Evolutionary conservation across 2,329 filamentous ascomycete genomes (phyloP), one percentile per base, ranked within the genome.

Genomic region (Fusarium tricinctum): DNA sequence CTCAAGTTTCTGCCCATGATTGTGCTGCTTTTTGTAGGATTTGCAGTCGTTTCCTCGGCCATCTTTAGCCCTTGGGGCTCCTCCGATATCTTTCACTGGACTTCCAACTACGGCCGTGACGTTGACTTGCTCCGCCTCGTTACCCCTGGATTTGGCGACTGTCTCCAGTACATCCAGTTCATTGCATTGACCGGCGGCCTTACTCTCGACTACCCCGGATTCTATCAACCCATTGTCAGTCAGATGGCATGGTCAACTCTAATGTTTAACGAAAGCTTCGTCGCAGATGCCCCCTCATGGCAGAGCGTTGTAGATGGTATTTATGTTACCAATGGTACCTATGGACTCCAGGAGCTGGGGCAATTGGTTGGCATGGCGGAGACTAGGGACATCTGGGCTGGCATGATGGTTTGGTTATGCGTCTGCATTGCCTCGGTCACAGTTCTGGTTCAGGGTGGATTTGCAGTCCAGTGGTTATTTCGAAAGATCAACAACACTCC

Each of bases 51-150:
- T 35, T 89, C 93, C 69, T 94, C 96, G 4, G 92, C 89, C 49
- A 92, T 97, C 38, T 95, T 89, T 76, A 97, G 94, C 75, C 96
- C 96, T 0, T 99, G 96, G 95, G 96, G 96, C 20, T 92, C 93
- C 2, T 89, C 89, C 9, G 92, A 99, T 76, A 85, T 95, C 20
- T 98, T 98, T 78, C 90, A 92, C 70, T 99, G 95, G 94, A 94
- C 93, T n/a, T 97, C 93, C 75, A 99, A 99, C 77, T 98, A 97
- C 77, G 96, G 96, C 35, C 89, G 95, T 71, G 96, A 99, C 73
- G 92, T 93, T 64, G 96, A 99, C 80, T 83, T 97, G 69, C 84
- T 99, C 54, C 90, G 96, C 56, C 84, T 99, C 47, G 93, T 99
- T 33, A 99, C 96, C 0, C 96, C 96, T 7, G 96, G 96, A 1